A percentile compares a stretch with the other conserved stretches of the same genome.
These are phyloP conservation scores for Carex scoparia DNA, from an alignment of 176 grass and related monocot species.

Conservation along the genomic window DNA sequence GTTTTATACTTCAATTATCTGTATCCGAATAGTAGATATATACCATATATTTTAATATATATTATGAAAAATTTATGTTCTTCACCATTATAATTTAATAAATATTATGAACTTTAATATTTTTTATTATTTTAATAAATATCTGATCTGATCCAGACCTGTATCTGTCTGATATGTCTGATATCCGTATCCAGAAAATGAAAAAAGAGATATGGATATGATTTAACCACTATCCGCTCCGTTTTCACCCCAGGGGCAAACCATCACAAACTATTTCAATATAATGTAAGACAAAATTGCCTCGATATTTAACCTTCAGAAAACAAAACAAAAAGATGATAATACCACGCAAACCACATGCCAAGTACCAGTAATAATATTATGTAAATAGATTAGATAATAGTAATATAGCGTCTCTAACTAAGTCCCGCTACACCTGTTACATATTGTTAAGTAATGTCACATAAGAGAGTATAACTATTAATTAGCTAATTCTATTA, in stretches of 20 bases:
- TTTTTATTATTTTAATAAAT: too few relatives aligned
- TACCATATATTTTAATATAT: too few relatives aligned
- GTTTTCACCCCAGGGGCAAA: background rate
- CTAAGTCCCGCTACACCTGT: background rate
- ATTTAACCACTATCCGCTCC: too few relatives aligned
- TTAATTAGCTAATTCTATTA: background rate
- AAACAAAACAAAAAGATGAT: background rate
- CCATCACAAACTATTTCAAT: background rate
- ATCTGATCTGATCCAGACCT: too few relatives aligned
- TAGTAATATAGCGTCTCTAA: background rate
- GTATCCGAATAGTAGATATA: too few relatives aligned
- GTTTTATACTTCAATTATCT: too few relatives aligned
- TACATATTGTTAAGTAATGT: background rate
- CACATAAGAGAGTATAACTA: background rate
- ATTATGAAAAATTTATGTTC: too few relatives aligned
- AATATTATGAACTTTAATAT: too few relatives aligned
- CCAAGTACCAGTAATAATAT: background rate
- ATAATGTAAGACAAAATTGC: background rate
- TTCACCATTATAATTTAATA: too few relatives aligned
- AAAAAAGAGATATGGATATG: too few relatives aligned
- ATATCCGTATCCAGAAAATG: too few relatives aligned
- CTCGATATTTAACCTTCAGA: background rate
- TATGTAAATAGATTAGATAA: background rate
- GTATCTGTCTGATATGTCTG: too few relatives aligned
- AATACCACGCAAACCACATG: background rate